Evolutionary conservation across 192 early-diverging fungal species (phyloP), one percentile per base, ranked within the genome.

Genomic region (Coemansia sp.): DNA sequence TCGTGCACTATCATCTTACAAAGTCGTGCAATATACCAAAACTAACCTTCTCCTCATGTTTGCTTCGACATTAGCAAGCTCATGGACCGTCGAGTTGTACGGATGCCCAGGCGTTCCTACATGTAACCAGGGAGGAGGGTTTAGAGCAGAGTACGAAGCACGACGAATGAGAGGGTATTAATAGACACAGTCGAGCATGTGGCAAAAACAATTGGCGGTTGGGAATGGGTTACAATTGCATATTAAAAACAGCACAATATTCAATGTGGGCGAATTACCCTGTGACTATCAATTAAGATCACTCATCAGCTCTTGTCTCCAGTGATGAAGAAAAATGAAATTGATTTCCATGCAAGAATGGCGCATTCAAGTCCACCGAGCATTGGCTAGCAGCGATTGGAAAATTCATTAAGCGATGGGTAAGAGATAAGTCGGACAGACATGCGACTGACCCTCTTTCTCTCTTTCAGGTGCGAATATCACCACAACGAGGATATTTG

Each of bases 91-190:
- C 22, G 88, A 85, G 57, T 92, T 93, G 76, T 97, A 99, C 0
- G 97, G 97, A 15, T 82, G 72, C 6, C 93, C 93, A 9, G 97
- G 97, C 0, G 96, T 97, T 45, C 90, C 91, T 82, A 75, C 17
- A 45, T 14, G 46, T n/a, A 22, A 38, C 34, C 34, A 17, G 29
- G 29, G 29, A 29, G 29, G 29, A 29, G 3, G 29, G 29, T 29
- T 29, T 36, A 25, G 5, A 41, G 23, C 8, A 32, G 20, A 25
- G 7, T 19, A 48, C 8, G 4, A 19, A 20, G 5, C 17, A 8
- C 15, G 17, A 19, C 7, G 19, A 19, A 52, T 52, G 9, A 20
- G 49, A 20, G 49, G 1, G 7, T 3, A 7, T 25, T 15, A 52
- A 25, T 25, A 25, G 22, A 35, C 23, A 23, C 11, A 50, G 7